Conservation (phyloP, 192 early-diverging fungal species). For the Coemansia asiatica region DNA sequence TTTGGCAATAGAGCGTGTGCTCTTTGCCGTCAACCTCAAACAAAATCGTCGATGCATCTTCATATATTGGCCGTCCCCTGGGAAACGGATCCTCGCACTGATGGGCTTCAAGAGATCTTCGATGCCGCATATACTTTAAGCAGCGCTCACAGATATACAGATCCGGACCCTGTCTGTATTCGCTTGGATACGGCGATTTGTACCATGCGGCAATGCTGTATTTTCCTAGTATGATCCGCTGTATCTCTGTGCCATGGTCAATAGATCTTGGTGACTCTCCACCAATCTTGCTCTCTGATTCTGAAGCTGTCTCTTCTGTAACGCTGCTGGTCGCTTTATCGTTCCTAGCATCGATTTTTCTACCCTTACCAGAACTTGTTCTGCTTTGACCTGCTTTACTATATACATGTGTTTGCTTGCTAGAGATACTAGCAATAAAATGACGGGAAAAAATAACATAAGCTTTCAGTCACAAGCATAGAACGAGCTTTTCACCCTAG, state of each 20-base stretch:
- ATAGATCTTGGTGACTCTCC: neutral
- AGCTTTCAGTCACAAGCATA: no score
- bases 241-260: constrained; percentile 17
- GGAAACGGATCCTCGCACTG: constrained; percentile 60
- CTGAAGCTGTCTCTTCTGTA: neutral
- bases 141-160: constrained; percentile 91
- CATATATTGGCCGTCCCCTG: constrained; percentile 82
- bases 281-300: neutral
- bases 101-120: constrained; percentile 65
- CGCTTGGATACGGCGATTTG: constrained; percentile 88
- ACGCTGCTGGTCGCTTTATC: neutral
- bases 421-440: constrained; percentile 10
- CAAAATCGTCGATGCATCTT: constrained; percentile 56
- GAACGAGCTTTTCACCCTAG: no score
- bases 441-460: constrained; percentile 1
- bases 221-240: constrained; percentile 67
- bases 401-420: neutral
- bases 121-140: constrained; percentile 88
- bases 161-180: constrained; percentile 68
- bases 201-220: constrained; percentile 95
- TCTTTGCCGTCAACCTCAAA: constrained; percentile 89
- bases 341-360: neutral
- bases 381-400: neutral
- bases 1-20: constrained; percentile 93
- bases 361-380: neutral